phyloP scores from a whole-genome alignment of 805 yeast species.

The Grigorovia humatica region DNA sequence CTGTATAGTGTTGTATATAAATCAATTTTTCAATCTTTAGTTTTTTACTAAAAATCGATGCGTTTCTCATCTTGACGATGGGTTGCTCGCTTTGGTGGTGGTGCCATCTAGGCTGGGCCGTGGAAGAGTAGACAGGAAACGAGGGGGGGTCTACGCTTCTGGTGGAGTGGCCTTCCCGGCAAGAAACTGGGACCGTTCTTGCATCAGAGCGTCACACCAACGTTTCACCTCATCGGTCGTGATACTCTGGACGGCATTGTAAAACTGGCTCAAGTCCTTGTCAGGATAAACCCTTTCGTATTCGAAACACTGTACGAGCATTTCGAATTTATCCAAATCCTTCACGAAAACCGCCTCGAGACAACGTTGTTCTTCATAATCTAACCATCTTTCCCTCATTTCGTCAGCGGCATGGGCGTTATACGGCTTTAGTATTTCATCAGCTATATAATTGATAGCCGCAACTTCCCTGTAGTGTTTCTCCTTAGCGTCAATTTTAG shows the following conservation, averaged over 20 bases:
- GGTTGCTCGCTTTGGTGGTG: too few relatives aligned
- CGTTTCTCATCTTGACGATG: too few relatives aligned
- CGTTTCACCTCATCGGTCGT: constrained; percentile 59
- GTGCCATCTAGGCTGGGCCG: too few relatives aligned
- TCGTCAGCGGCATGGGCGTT: constrained; percentile 54
- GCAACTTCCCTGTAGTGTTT: constrained; percentile 73
- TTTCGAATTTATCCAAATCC: constrained; percentile 87
- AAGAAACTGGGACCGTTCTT: constrained; percentile 36
- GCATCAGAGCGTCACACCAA: constrained; percentile 52
- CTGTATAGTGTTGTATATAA: neutral
- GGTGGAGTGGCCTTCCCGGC: constrained; percentile 30
- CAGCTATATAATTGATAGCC: constrained; percentile 57
- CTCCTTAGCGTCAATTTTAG: constrained; percentile 54
- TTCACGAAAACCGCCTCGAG: constrained; percentile 82
- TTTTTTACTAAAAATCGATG: neutral
- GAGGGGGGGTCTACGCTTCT: neutral
- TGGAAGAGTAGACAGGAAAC: neutral
- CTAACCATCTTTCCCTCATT: constrained; percentile 67
- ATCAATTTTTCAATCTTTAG: neutral
- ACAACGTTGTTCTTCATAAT: constrained; percentile 76
- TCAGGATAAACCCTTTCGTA: constrained; percentile 59
- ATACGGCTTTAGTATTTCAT: constrained; percentile 47
- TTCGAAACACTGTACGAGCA: constrained; percentile 72
- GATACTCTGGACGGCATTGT: constrained; percentile 48
- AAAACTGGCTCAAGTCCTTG: constrained; percentile 59